These are phyloP conservation scores for Termitomyces sp. DNA, from an alignment of 768 basidiomycete species.

Conservation along the genomic window DNA sequence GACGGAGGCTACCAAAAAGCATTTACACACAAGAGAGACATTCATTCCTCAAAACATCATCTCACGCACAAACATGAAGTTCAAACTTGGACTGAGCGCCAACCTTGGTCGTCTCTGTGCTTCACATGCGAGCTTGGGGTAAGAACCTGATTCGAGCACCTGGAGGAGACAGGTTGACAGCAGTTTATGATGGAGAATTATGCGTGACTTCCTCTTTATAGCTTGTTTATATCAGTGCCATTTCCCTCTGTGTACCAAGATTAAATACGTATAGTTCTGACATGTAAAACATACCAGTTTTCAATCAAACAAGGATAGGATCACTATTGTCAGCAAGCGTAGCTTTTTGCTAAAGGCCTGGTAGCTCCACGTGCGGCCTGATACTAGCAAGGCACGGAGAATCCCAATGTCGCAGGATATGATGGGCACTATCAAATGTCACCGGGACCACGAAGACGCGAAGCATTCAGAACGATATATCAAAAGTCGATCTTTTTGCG, in stretches of 20 bases:
- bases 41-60: not conserved
- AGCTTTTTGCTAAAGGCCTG: not conserved
- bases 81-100: not conserved
- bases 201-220: not conserved
- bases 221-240: not conserved
- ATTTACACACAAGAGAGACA: not conserved
- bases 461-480: not conserved
- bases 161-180: not conserved
- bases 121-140: not conserved
- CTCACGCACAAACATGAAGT: not conserved
- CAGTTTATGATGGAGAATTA: not conserved
- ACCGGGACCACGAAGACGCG: not conserved
- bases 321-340: constrained; percentile 12
- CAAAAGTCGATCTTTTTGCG: constrained; percentile 13
- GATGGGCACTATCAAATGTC: not conserved
- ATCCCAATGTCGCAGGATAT: constrained; percentile 11
- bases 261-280: not conserved
- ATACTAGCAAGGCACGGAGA: constrained; percentile 17
- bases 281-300: not conserved
- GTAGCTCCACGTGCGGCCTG: constrained; percentile 11
- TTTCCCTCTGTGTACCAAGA: not conserved
- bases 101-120: not conserved
- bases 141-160: not conserved
- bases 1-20: not conserved
- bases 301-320: constrained; percentile 14